Base-by-base conservation (phyloP, 1,284 basidiomycete genomes). In the Cryptococcus neoformans region DNA sequence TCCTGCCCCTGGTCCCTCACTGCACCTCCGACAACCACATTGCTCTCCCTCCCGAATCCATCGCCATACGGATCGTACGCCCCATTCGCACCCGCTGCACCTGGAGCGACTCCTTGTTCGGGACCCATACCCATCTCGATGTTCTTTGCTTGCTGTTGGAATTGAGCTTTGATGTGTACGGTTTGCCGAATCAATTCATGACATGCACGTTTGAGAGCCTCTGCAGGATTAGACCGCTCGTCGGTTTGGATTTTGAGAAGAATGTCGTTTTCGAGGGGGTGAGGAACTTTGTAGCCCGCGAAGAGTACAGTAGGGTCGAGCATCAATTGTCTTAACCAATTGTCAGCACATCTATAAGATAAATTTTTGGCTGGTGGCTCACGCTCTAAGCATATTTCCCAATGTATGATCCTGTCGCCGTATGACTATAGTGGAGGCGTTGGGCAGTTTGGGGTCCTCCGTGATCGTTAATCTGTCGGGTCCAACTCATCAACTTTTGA, bases 361-460 rank as follows among this genome's bases (percentile, higher is more conserved):
- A 12, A 37, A 10, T 14, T 44, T 42, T 8, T 46, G 28, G 28
- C 47, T 38, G 3, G 8, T 6, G 36, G 85, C 90, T 74, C 74
- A 95, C 91, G 90, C 85, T 68, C 96, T 85, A 16, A 99, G 82
- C 89, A 99, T 91, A 79, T 96, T 96, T 6, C 87, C 95, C 8
- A 99, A 80, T 0, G 96, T 99, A 72, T 99, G 96, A 73, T 99
- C 96, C 75, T 98, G 93, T 80, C 97, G 97, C 64, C 92, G 84
- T 66, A 99, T 83, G 67, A 90, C 89, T 64, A 99, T 84, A 0
- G 93, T 96, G 12, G 93, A 93, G 0, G 95, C 93, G 71, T 98
- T 97, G 1, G 94, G 92, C 58, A 99, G 90, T 79, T 95, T 96
- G 49, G 92, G 94, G 78, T 99, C 95, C 78, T 98, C 94, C 10